Base-by-base conservation (phyloP, 2,329 filamentous ascomycete genomes). In the Aspergillus sp. region DNA sequence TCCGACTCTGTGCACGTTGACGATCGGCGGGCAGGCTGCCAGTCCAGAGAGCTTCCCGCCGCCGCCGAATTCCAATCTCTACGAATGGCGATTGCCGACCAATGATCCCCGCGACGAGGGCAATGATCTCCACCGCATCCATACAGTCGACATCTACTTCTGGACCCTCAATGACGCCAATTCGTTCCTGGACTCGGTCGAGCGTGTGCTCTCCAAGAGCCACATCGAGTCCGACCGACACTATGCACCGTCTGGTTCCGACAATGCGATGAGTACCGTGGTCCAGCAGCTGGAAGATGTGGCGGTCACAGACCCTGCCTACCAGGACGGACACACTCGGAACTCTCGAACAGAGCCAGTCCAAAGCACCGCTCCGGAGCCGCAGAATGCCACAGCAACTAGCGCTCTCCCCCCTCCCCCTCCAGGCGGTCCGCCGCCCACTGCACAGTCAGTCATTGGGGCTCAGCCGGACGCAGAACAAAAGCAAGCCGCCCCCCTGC, bases 281-380 rank as follows among this genome's bases (percentile, higher is more conserved):
- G 75, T 80, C 11, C 73, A 78, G 39, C 71, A 78, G 39, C 59
- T 80, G 15, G 76, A 80, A 49, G 71, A 69, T 27, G 68, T 75
- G 3, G 75, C 75, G 4, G 70, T 80, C 34, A 68, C 71, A 10
- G 64, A 73, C 32, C 65, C 63, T 2, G 61, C 59, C 5, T 67
- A 67, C 41, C 58, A 60, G 26, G 62, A 66, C 40, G 60, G 60
- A n/a, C 58, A 61, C 36, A 61, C 56, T 2, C 55, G 46, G 22
- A 58, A 59, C 33, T 64, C 62, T 15, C 51, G 53, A 34, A 45
- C 58, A 3, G 50, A 57, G 3, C 31, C 48, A 7, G 24, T 39
- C 12, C 29, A 37, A 8, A 37, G 39, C 16, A 40, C 47, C 14
- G 38, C 35, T 16, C 37, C 44, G 4, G 26, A 33, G n/a, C 20